Base-by-base conservation (phyloP, 2,329 filamentous ascomycete species). In the Xylariaceae sp. region DNA sequence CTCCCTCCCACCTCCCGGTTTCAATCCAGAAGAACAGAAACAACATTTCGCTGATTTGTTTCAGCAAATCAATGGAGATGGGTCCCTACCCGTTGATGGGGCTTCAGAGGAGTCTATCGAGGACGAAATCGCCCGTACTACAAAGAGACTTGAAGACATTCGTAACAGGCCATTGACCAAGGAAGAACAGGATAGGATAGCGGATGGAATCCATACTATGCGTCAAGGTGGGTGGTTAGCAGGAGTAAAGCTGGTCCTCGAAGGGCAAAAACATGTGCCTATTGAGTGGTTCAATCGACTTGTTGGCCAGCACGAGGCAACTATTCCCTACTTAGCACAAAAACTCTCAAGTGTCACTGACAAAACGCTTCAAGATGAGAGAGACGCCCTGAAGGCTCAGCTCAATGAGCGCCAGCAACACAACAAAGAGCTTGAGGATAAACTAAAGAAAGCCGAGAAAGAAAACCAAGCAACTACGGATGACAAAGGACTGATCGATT, bases 201-300 rank as follows among this genome's bases (percentile, higher is more conserved):
- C 40, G 3, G 19, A 20, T 1, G 52, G 22, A 14, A 48, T 52
- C 1, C 47, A 45, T 11, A 16, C 36, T 7, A 17, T 55, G 5
- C 42, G 48, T 16, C 42, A 40, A 12, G 49, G 52, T 2, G 44
- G 34, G 3, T 61, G 55, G 57, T 47, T 60, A 8, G 49, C 54
- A 5, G 44, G 42, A 20, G 21, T 54, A 2, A 59, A 55, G 20
- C 4, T 23, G 4, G 5, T 48, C 14, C 43, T 58, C 1, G 46
- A 37, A 0, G 55, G 54, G 1, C 37, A 54, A 27, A 38, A 42
- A 2, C 11, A 34, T 2, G 54, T 56, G 4, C 55, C 57, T 3
- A 55, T 60, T 2, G 49, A 48, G 4, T 49, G 45, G 32, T 61
- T 58, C 34, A 60, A 61, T 37, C 55, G 55, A 6, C 43, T 62